These are phyloP conservation scores for Linnemannia schmuckeri DNA, from an alignment of 192 early-diverging fungal genomes.

Conservation along the genomic window DNA sequence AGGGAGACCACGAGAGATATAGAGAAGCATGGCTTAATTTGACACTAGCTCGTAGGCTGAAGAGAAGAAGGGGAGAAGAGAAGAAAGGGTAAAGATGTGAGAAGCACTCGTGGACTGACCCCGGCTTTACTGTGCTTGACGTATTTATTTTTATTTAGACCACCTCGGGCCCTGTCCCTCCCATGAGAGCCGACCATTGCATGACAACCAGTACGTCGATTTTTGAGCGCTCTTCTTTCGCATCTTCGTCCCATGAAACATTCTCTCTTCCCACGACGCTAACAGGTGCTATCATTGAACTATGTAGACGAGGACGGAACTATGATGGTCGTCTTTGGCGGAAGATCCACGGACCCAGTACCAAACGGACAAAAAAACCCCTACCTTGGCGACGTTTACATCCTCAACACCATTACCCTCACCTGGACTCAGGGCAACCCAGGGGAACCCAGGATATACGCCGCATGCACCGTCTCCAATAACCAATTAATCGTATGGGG, in stretches of 20 bases:
- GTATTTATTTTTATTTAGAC: slow-evolving; percentile 1
- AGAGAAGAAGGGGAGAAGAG: neutral
- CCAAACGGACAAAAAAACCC: neutral
- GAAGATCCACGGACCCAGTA: slow-evolving; percentile 4
- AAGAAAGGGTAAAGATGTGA: neutral
- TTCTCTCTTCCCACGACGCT: neutral
- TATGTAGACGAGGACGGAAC: slow-evolving; percentile 44
- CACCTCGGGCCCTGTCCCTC: slow-evolving; percentile 15
- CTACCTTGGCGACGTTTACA: slow-evolving; percentile 29
- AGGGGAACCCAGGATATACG: slow-evolving; percentile 24
- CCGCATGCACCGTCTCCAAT: slow-evolving; percentile 35
- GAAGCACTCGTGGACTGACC: neutral
- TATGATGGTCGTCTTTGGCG: slow-evolving; percentile 29
- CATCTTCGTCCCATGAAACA: neutral
- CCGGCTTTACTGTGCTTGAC: too few relatives aligned
- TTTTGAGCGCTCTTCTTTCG: too few relatives aligned
- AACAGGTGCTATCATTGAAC: neutral
- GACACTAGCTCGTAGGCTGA: neutral
- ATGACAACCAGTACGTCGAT: slow-evolving; percentile 35
- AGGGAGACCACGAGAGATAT: neutral
- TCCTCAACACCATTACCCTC: slow-evolving; percentile 22
- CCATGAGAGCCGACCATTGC: slow-evolving; percentile 44
- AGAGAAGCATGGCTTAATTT: neutral
- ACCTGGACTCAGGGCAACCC: slow-evolving; percentile 22
- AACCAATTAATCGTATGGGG: slow-evolving; percentile 40